phyloP scores from a whole-genome alignment of 106 monocot species.

The Dendrobium catenatum region DNA sequence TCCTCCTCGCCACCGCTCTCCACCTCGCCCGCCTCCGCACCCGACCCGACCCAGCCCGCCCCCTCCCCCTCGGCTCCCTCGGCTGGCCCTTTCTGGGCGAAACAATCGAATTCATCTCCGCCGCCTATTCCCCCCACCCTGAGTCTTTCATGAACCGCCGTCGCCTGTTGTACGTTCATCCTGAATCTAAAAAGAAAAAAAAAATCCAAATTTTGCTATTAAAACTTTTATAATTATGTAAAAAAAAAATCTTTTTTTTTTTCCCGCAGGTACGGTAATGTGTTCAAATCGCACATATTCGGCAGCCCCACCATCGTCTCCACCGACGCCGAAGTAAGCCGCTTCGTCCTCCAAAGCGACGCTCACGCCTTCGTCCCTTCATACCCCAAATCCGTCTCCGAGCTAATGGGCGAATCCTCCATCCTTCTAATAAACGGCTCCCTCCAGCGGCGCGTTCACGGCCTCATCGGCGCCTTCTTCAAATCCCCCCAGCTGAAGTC shows the following conservation, averaged over 20 bases:
- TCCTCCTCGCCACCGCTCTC: background rate
- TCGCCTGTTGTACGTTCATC: constrained; percentile 22
- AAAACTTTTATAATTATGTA: no score
- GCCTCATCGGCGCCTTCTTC: constrained; percentile 80
- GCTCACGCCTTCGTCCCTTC: constrained; percentile 65
- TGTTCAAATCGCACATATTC: constrained; percentile 89
- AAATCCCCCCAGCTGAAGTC: constrained; percentile 58
- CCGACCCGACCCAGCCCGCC: background rate
- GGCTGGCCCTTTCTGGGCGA: constrained; percentile 91
- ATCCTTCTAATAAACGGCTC: constrained; percentile 72
- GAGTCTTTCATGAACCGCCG: constrained; percentile 93
- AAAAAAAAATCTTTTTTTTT: no score
- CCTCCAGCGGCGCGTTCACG: constrained; percentile 72
- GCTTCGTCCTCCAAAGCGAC: constrained; percentile 71
- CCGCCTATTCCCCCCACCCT: constrained; percentile 64
- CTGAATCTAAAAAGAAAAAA: no score
- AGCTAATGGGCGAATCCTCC: constrained; percentile 82
- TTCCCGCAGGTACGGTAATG: constrained; percentile 39
- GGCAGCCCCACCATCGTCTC: constrained; percentile 80
- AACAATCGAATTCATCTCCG: constrained; percentile 84
- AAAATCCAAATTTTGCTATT: no score
- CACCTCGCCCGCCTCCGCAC: background rate
- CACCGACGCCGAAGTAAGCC: constrained; percentile 76
- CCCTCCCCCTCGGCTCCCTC: constrained; percentile 53
- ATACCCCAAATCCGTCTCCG: constrained; percentile 79